Conservation (phyloP, 1,139 yeast species). For the Hyphopichia khmerensis region DNA sequence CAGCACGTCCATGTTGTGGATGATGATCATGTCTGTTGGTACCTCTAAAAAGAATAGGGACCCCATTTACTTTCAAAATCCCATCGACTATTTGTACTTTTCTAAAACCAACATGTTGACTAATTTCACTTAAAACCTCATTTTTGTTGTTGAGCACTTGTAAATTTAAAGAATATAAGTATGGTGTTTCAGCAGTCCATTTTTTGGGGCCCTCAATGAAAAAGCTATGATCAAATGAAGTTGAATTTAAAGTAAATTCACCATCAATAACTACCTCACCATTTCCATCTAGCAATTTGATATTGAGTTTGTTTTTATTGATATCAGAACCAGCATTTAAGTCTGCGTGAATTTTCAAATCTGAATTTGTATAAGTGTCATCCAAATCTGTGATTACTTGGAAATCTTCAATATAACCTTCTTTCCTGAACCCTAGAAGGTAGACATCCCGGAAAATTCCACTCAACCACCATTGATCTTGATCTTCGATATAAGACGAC, state of each 20-base stretch:
- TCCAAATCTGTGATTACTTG: conserved; percentile 12
- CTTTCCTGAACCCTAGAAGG: conserved; percentile 11
- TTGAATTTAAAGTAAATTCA: conserved; percentile 1
- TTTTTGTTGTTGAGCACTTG: conserved; percentile 8
- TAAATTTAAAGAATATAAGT: conserved; percentile 21
- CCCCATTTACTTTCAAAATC: conserved; percentile 24
- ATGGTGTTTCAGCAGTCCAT: conserved; percentile 35
- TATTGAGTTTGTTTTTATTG: not conserved
- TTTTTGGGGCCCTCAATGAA: conserved; percentile 13
- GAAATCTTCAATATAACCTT: conserved; percentile 13
- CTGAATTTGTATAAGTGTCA: conserved; percentile 7
- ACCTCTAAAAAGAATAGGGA: conserved; percentile 25
- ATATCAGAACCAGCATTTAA: not conserved
- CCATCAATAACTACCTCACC: not conserved
- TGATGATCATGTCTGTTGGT: conserved; percentile 35
- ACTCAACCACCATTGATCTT: conserved; percentile 36
- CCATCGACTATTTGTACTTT: conserved; percentile 24
- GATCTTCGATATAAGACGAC: conserved; percentile 32
- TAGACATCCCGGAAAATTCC: conserved; percentile 22
- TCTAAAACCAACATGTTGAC: conserved; percentile 28
- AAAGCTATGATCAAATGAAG: conserved; percentile 4
- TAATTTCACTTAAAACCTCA: conserved; percentile 11
- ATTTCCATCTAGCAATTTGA: conserved; percentile 1
- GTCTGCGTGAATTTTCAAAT: conserved; percentile 3
- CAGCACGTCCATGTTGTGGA: conserved; percentile 29